These are phyloP conservation scores for Schizosaccharomyces osmophilus DNA, from an alignment of 805 yeast species.

Conservation along the genomic window DNA sequence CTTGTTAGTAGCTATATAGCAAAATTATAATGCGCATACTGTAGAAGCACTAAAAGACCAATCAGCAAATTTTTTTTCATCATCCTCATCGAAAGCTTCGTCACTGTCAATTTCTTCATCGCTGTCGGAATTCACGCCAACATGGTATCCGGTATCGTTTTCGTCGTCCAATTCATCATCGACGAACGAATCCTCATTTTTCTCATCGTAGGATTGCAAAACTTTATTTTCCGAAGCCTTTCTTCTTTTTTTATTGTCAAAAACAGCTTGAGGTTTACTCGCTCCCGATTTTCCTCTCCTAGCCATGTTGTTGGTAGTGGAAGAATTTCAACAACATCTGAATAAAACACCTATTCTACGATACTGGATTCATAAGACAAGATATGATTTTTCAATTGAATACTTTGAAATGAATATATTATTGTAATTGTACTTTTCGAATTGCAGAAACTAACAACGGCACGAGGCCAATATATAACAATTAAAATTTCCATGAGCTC, in stretches of 20 bases:
- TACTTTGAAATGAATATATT: no score
- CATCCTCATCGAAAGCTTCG: conserved; percentile 26
- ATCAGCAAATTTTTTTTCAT: conserved; percentile 5
- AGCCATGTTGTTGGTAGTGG: background rate
- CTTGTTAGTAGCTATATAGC: conserved; percentile 2
- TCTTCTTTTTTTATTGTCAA: background rate
- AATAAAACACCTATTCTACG: no score
- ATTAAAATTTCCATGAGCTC: no score
- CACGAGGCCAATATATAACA: no score
- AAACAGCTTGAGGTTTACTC: background rate
- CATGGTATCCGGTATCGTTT: background rate
- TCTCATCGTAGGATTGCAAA: background rate
- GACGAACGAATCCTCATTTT: background rate
- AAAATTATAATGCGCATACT: background rate
- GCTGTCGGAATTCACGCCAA: conserved; percentile 4
- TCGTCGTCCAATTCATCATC: background rate
- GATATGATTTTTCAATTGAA: no score
- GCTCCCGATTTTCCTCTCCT: background rate
- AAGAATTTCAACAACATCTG: background rate
- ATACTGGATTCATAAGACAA: no score
- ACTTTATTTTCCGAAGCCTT: background rate
- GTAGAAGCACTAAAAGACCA: conserved; percentile 5
- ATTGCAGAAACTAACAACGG: no score
- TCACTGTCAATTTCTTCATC: conserved; percentile 49
- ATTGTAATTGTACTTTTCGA: no score